A percentile compares a stretch with the other conserved stretches of the same genome.
Evolutionary conservation across 2,329 filamentous ascomycete species (phyloP).

Genomic region (Colletotrichum tanaceti): DNA sequence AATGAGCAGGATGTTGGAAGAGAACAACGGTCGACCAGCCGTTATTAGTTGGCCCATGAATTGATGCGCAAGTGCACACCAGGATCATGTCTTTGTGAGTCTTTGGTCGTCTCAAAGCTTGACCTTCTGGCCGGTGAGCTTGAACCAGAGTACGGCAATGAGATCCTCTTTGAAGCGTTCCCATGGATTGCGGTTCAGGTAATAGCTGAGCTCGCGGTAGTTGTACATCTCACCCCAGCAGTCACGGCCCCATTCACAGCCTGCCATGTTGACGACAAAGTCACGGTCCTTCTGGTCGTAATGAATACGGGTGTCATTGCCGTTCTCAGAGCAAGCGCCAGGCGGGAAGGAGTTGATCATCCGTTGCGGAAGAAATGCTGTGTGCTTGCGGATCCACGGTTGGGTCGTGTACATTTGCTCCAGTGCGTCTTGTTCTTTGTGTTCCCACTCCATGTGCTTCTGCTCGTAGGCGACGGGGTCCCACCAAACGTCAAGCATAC

Average conservation of each 20-base stretch:
- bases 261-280: constrained; percentile 98
- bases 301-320: constrained; percentile 81
- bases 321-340: constrained; percentile 85
- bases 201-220: constrained; percentile 91
- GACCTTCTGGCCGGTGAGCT: constrained; percentile 70
- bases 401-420: constrained; percentile 92
- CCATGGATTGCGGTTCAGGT: constrained; percentile 86
- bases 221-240: constrained; percentile 99
- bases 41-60: constrained; percentile 30
- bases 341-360: constrained; percentile 94
- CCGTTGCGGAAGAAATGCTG: constrained; percentile 90
- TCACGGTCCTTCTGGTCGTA: constrained; percentile 88
- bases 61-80: constrained; percentile 30
- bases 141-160: constrained; percentile 70
- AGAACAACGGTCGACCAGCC: constrained; percentile 39
- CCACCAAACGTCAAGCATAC: constrained; percentile 96
- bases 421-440: constrained; percentile 96
- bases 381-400: constrained; percentile 90
- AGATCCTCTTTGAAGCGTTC: constrained; percentile 78
- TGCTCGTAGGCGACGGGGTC: constrained; percentile 98
- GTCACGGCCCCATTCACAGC: constrained; percentile 95
- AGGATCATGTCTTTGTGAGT: constrained; percentile 14
- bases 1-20: constrained; percentile 34
- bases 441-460: constrained; percentile 98
- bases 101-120: constrained; percentile 57